Base-by-base conservation (phyloP, 768 basidiomycete genomes). In the Rubroboletus satanas region DNA sequence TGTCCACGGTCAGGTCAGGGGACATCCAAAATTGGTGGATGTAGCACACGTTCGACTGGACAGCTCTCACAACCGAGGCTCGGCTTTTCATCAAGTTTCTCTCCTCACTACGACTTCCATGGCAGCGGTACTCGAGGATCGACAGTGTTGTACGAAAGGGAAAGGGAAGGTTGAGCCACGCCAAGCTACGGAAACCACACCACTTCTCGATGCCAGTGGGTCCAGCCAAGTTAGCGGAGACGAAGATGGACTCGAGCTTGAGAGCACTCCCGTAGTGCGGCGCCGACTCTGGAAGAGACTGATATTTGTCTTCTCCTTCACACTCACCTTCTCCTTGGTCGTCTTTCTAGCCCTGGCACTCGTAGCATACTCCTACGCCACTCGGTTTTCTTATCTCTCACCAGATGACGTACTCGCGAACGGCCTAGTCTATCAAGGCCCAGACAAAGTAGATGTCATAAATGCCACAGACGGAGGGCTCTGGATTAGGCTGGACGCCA, bases 291-390 rank as follows among this genome's bases (percentile, higher is more conserved):
- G 69, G 61, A 71, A 72, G 50, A 68, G 59, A 8, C 62, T 79
- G 17, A 52, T 69, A 21, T 61, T 71, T 14, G 78, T 89, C 53
- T 90, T 90, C 67, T 63, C 84, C n/a, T 64, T 73, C 33, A 80
- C 87, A 0, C 71, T 89, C 7, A 72, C 71, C 29, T 33, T 83
- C 44, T 83, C 79, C 58, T 62, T 84, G 39, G 26, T 81, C 18
- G 31, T 75, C 4, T 73, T 82, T 37, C 61, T 79, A 14, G 47
- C 77, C 4, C 43, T 83, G 10, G 76, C 73, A 4, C 61, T 87
- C 17, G 71, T 89, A 9, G 84, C 82, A 6, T 87, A 81, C 74
- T 83, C 83, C 4, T 90, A 88, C 61, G 81, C 83, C 18, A 74
- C 84, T 17, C 76, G 75, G 32, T 80, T 80, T 1, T 77, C 81